Evolutionary conservation across 73 alveolate genomes (phyloP), one percentile per base, ranked within the genome.

Genomic region (Paramecium bursaria): DNA sequence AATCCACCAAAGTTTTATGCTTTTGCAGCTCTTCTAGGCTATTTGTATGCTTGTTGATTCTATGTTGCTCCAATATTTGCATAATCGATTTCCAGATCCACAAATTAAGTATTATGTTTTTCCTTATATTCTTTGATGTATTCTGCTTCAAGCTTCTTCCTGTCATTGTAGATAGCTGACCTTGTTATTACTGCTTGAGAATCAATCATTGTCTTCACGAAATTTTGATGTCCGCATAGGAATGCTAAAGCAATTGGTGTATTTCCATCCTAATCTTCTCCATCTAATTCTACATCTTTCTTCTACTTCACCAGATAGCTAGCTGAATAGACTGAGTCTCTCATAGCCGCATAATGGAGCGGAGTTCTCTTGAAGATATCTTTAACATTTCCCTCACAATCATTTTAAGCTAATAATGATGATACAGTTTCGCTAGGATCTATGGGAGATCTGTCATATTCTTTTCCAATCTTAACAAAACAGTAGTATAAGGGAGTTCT

Each of bases 351-450:
- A 52, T 90, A 94, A 54, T 94, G 98, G 6, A 94, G 85, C 10
- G 95, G 96, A 39, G 96, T 88, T 82, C 91, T 90, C 42, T 87
- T 88, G 74, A 88, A 89, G 22, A 67, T 27, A 75, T 94, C 98
- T n/a, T 85, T 73, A 13, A 85, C 86, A 46, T 94, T 88, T 0
- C 90, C 52, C 33, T 85, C 85, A 22, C 93, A 48, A 31, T 85
- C 86, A 11, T 48, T 54, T 19, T 73, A 17, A 2, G 89, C 91
- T 48, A 91, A 92, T 3, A 93, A 49, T 11, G 88, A 46, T 29
- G 90, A 74, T 4, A 90, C 95, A 6, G 94, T 86, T 60, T 92
- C 97, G 47, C 85, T 85, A n/a, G 98, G 98, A 74, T 94, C 98
- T 39, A 86, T 92, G 29, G 75, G 86, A 4, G 80, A 14, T 2